Evolutionary conservation across 1,284 basidiomycete genomes (phyloP).

Genomic region (Farysia itapuensis): DNA sequence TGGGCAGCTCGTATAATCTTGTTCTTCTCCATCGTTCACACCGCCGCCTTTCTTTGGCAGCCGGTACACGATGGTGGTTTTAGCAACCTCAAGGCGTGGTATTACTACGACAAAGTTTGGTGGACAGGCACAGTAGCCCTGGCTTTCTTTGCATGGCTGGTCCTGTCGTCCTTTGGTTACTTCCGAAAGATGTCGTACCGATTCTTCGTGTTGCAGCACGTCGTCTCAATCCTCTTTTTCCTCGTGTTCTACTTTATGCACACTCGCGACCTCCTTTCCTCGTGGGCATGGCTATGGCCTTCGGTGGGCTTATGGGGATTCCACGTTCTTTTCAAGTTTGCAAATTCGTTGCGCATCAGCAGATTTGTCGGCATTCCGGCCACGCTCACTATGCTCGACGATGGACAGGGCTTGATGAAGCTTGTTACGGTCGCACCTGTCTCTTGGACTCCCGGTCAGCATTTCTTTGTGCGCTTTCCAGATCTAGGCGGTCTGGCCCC

Average conservation of each 20-base stretch:
- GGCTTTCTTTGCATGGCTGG: slow-evolving; percentile 34
- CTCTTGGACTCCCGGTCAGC: slow-evolving; percentile 46
- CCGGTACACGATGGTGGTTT: slow-evolving; percentile 42
- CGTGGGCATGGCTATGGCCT: slow-evolving; percentile 39
- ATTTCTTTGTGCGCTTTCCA: slow-evolving; percentile 53
- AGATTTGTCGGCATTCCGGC: slow-evolving; percentile 14
- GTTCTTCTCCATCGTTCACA: slow-evolving; percentile 49
- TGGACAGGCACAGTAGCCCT: slow-evolving; percentile 45
- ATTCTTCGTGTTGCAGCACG: slow-evolving; percentile 54
- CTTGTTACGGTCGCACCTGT: slow-evolving; percentile 33
- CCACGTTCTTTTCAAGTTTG: slow-evolving; percentile 36
- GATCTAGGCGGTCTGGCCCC: slow-evolving; percentile 18
- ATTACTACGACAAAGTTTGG: slow-evolving; percentile 33
- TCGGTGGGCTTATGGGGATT: slow-evolving; percentile 28
- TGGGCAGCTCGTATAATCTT: slow-evolving; percentile 48
- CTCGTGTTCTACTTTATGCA: slow-evolving; percentile 48
- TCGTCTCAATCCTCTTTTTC: slow-evolving; percentile 37
- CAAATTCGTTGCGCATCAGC: slow-evolving; percentile 17
- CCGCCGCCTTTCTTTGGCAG: slow-evolving; percentile 48
- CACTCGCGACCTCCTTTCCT: slow-evolving; percentile 23
- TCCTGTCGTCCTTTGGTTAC: slow-evolving; percentile 29
- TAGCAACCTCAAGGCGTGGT: slow-evolving; percentile 30
- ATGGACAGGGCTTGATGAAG: slow-evolving; percentile 21
- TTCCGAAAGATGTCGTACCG: slow-evolving; percentile 50
- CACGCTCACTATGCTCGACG: slow-evolving; percentile 14